Conservation (phyloP, 2,329 filamentous ascomycete species). For the Exophiala phaeomuriformis region DNA sequence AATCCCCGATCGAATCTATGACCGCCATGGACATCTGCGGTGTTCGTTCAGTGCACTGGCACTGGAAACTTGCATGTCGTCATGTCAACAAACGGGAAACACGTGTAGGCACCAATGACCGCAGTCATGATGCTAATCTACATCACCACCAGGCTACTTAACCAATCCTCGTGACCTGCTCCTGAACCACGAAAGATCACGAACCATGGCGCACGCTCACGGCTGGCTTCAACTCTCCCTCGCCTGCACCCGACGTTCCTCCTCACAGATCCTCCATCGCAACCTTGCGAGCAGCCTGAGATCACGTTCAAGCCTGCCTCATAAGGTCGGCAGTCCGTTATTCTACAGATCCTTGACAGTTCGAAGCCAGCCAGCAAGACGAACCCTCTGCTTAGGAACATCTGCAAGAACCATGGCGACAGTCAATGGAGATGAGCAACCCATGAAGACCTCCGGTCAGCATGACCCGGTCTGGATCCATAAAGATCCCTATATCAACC, state of each 20-base stretch:
- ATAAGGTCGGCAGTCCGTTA: not conserved
- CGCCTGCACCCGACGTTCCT: not conserved
- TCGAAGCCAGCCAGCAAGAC: not conserved
- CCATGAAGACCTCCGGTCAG: slow-evolving; percentile 44
- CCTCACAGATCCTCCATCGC: not conserved
- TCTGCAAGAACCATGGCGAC: not conserved
- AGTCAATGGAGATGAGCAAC: slow-evolving; percentile 24
- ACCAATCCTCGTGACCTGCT: not conserved
- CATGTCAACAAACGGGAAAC: not conserved
- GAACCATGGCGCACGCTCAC: not conserved
- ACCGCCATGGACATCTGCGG: not conserved
- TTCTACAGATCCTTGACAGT: not conserved
- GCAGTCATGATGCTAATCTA: not conserved
- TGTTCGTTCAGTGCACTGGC: too few relatives aligned
- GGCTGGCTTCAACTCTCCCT: not conserved
- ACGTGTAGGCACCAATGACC: not conserved
- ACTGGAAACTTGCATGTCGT: not conserved
- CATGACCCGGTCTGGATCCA: slow-evolving; percentile 51
- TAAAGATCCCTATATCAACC: slow-evolving; percentile 39
- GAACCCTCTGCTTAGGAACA: not conserved
- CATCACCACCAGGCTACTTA: not conserved
- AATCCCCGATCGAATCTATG: not conserved
- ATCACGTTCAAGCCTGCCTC: not conserved
- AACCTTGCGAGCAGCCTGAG: not conserved
- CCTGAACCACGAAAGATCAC: not conserved